Conservation (phyloP, 2,329 filamentous ascomycete genomes). For the Ophiognomonia clavigignenti-juglandacearum region DNA sequence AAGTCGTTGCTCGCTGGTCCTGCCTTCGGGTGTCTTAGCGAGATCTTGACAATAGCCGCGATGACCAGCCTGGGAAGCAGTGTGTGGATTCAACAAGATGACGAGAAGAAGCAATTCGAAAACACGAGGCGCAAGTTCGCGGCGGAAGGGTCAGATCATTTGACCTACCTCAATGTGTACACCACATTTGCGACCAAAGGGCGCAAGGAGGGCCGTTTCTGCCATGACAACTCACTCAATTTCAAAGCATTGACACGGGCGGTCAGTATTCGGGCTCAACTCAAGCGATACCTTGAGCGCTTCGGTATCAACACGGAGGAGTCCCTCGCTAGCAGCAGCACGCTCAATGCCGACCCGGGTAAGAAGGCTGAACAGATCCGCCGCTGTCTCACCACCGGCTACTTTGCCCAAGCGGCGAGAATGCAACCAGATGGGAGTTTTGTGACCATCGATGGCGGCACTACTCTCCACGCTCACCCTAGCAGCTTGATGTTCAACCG, state of each 20-base stretch:
- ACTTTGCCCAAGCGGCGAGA: constrained; percentile 86
- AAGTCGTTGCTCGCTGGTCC: constrained; percentile 76
- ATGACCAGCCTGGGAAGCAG: constrained; percentile 86
- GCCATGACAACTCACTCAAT: constrained; percentile 80
- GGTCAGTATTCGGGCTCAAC: constrained; percentile 78
- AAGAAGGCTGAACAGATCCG: constrained; percentile 67
- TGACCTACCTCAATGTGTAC: constrained; percentile 92
- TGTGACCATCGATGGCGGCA: constrained; percentile 74
- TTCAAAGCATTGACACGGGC: constrained; percentile 79
- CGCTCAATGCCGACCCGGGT: constrained; percentile 21
- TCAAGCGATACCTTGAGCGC: constrained; percentile 81
- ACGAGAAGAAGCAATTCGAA: constrained; percentile 71
- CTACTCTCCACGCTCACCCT: constrained; percentile 80
- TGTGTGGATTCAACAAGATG: constrained; percentile 78
- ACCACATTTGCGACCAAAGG: constrained; percentile 80
- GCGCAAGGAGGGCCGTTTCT: constrained; percentile 80
- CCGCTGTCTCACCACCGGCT: constrained; percentile 81
- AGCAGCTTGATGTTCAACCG: constrained; percentile 93
- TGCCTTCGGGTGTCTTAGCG: constrained; percentile 72
- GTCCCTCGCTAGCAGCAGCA: constrained; percentile 36
- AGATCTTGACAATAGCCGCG: constrained; percentile 86
- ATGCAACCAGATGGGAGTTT: constrained; percentile 95
- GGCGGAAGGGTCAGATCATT: constrained; percentile 87
- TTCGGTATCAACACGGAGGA: constrained; percentile 72
- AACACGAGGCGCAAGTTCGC: constrained; percentile 76